phyloP scores from a whole-genome alignment of 371 early-diverging fungal species.

The Nosema muscidifuracis region DNA sequence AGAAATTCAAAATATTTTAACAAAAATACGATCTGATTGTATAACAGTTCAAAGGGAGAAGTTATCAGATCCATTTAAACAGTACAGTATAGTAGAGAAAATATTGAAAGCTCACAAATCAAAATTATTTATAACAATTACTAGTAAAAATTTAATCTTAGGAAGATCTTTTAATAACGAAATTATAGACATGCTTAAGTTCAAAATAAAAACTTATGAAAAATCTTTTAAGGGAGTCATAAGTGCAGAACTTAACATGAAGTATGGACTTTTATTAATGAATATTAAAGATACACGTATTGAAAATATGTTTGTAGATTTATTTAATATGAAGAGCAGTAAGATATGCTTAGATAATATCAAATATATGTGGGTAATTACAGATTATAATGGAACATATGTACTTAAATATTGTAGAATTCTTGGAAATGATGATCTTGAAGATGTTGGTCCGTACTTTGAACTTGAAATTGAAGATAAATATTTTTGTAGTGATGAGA shows the following conservation, averaged over 20 bases:
- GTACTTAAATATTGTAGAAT: slow-evolving; percentile 44
- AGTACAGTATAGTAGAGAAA: slow-evolving; percentile 12
- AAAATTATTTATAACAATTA: slow-evolving; percentile 31
- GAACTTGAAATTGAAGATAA: slow-evolving; percentile 29
- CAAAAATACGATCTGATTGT: slow-evolving; percentile 28
- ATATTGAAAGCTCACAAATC: slow-evolving; percentile 30
- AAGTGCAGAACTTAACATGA: slow-evolving; percentile 26
- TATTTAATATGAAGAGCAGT: slow-evolving; percentile 28
- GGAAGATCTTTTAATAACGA: slow-evolving; percentile 45
- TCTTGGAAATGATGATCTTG: slow-evolving; percentile 14
- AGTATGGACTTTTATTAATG: slow-evolving; percentile 30
- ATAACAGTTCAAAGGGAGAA: slow-evolving; percentile 12
- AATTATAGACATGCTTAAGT: slow-evolving; percentile 41
- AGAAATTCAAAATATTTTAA: slow-evolving; percentile 36
- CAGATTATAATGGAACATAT: slow-evolving; percentile 12
- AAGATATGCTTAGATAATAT: slow-evolving; percentile 36
- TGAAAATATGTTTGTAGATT: slow-evolving; percentile 43
- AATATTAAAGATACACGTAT: slow-evolving; percentile 15
- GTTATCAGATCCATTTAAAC: slow-evolving; percentile 13
- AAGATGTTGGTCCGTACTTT: slow-evolving; percentile 49
- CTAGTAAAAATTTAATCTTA: slow-evolving; percentile 19
- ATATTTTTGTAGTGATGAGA: slow-evolving; percentile 39
- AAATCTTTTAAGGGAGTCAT: slow-evolving; percentile 12
- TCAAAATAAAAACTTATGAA: slow-evolving; percentile 28
- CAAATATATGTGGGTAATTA: slow-evolving; percentile 43